Evolutionary conservation across 75 land plant species (phyloP).

Genomic region (Azolla pinnata): DNA sequence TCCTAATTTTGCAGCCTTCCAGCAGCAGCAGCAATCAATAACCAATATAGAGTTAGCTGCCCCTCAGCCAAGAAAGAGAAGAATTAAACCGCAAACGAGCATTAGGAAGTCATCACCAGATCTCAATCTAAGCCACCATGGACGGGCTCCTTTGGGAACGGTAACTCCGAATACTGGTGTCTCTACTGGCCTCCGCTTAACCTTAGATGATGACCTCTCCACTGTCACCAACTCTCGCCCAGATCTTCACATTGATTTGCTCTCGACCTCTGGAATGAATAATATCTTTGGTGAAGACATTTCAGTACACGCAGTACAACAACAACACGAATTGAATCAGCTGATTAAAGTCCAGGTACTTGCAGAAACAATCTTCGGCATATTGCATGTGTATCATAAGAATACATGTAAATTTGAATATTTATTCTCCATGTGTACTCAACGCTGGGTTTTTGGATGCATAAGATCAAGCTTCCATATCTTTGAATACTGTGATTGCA

Average conservation of each 20-base stretch:
- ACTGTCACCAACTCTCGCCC: conserved; percentile 22
- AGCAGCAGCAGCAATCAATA: too few species aligned
- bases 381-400: conserved; percentile 7
- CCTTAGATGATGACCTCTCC: conserved; percentile 48
- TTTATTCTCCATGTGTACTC: not conserved
- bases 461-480: not conserved
- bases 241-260: conserved; percentile 17
- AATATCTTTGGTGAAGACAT: conserved; percentile 37
- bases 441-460: not conserved
- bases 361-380: not conserved
- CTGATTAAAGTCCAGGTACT: conserved; percentile 53
- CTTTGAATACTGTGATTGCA: conserved; percentile 5
- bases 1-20: too few species aligned
- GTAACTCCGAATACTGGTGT: conserved; percentile 16
- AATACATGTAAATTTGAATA: not conserved
- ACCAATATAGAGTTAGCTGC: too few species aligned
- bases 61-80: too few species aligned
- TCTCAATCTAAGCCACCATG: too few species aligned
- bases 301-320: conserved; percentile 40
- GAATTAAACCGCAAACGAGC: too few species aligned
- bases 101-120: too few species aligned
- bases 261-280: too few species aligned
- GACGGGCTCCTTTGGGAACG: too few species aligned
- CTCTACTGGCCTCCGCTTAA: conserved; percentile 70
- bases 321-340: conserved; percentile 58